A percentile compares a stretch with the other conserved stretches of the same genome.
phyloP scores from a whole-genome alignment of 2,329 filamentous ascomycete genomes.

The Penicillium sp. region DNA sequence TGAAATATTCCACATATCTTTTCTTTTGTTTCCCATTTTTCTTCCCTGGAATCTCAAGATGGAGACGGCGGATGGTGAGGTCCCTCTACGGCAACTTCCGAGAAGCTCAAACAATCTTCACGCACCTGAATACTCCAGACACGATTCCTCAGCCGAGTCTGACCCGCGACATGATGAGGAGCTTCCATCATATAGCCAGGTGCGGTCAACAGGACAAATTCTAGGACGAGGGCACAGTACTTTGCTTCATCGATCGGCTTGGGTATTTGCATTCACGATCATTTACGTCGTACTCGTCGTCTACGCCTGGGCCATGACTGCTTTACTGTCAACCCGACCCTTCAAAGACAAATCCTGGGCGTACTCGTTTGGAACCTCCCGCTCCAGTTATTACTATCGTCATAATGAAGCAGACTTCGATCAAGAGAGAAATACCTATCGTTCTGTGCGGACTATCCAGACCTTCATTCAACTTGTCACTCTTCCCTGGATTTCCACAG shows the following conservation, averaged over 20 bases:
- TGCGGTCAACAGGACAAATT: neutral
- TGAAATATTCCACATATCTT: neutral
- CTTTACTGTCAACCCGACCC: neutral
- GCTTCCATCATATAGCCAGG: neutral
- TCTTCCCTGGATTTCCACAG: constrained; percentile 26
- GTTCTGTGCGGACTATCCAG: neutral
- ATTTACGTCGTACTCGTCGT: neutral
- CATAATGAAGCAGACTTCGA: neutral
- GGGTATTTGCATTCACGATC: neutral
- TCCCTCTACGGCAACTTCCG: neutral
- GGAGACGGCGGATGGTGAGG: neutral
- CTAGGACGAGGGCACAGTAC: neutral
- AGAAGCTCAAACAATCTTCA: neutral
- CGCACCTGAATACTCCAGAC: neutral
- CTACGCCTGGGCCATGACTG: neutral
- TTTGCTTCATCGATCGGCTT: neutral
- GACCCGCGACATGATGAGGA: neutral
- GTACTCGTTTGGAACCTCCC: neutral
- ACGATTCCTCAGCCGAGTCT: neutral
- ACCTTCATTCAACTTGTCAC: constrained; percentile 21
- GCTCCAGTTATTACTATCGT: neutral
- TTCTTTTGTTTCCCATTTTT: neutral
- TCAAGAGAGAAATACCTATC: neutral
- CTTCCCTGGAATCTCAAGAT: neutral
- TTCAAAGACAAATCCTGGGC: neutral